Base-by-base conservation (phyloP, 2,329 filamentous ascomycete species). In the Septoria petroselini region DNA sequence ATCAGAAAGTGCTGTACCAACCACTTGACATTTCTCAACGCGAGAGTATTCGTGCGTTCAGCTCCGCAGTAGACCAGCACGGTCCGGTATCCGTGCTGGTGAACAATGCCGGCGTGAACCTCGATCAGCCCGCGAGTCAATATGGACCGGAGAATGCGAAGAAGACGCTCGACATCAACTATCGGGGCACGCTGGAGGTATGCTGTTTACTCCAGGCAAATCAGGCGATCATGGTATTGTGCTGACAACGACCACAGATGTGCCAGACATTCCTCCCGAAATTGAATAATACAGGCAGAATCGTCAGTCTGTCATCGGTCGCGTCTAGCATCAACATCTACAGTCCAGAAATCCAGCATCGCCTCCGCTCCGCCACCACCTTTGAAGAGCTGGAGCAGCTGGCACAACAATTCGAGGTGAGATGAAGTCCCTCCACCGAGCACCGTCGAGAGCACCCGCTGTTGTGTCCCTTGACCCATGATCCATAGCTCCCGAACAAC, bases 81-180 rank as follows among this genome's bases (percentile, higher is more conserved):
- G 59, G 57, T 8, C 45, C 47, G 1, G 50, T 70, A 5, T 64
- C 67, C 42, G 64, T 70, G 4, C 57, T 71, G 18, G 61, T 71
- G 47, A 68, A 70, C 52, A 70, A 70, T 59, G 65, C 66, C 2
- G 63, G 62, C n/a, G 53, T 68, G 30, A 68, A 68, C 25, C 55
- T 64, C 14, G 62, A 66, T 47, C 43, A 50, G 6, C 41, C 34
- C 1, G 43, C 23, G 19, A 45, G 62, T 27, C 21, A 45, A 3
- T 62, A 66, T 42, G 55, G 51, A 14, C 40, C 39, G 7, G 63
- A 63, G 25, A 62, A 61, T 43, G 66, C 61, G 15, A 61, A 52
- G 48, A 58, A 51, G 54, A 68, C 66, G 35, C 50, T 70, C 5
- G 62, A 67, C 41, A 62, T 65, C 27, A 70, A 69, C 45, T 71